A percentile compares a stretch with the other conserved stretches of the same genome.
Conservation (phyloP, 179 eudicot species). For the Silene noctiflora region DNA sequence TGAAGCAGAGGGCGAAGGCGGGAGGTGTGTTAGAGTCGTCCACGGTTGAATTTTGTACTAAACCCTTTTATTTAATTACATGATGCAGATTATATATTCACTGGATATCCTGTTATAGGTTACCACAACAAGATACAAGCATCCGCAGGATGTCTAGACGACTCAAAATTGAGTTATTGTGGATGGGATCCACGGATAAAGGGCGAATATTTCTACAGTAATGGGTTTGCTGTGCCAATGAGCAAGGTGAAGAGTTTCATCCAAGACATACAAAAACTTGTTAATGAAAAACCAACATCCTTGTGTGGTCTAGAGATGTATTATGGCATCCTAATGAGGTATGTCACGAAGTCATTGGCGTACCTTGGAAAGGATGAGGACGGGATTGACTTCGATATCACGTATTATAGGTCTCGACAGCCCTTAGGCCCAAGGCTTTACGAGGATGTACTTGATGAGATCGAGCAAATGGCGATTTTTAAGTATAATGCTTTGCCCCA, state of each 20-base stretch:
- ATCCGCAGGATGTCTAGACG: neutral
- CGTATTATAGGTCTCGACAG: conserved; percentile 22
- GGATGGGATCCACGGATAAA: conserved; percentile 33
- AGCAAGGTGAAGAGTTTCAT: conserved; percentile 28
- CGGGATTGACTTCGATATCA: conserved; percentile 31
- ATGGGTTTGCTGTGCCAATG: conserved; percentile 14
- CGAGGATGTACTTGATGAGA: conserved; percentile 24
- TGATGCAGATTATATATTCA: neutral
- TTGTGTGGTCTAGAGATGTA: conserved; percentile 28
- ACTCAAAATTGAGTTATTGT: neutral
- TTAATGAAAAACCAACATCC: conserved; percentile 14
- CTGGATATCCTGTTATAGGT: neutral
- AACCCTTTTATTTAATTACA: neutral
- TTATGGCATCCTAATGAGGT: conserved; percentile 33
- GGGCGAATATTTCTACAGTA: conserved; percentile 16
- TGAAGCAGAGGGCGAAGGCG: too few species aligned
- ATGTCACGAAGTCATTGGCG: conserved; percentile 27
- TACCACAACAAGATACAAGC: neutral
- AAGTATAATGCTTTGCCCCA: conserved; percentile 35
- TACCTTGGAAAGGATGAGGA: conserved; percentile 32
- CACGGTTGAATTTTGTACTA: neutral
- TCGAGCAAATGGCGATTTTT: conserved; percentile 30
- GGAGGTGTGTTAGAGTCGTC: too few species aligned
- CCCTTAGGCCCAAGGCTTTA: conserved; percentile 14
- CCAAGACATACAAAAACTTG: conserved; percentile 25